A percentile compares a stretch with the other conserved stretches of the same genome.
Conservation (phyloP, 164 flowering plant genomes). For the Akebia trifoliata region DNA sequence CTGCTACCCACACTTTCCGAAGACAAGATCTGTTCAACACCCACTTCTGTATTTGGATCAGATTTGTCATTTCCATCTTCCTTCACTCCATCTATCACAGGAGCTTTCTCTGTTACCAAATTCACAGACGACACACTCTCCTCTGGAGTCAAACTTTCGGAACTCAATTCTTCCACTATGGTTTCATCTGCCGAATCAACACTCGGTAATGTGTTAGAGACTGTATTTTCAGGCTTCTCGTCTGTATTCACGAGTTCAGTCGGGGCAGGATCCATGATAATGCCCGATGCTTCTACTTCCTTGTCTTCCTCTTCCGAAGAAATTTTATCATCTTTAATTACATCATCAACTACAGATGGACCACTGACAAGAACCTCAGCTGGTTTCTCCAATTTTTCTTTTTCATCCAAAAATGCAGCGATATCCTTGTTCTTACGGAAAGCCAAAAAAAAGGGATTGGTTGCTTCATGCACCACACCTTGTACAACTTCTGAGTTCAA, state of each 20-base stretch:
- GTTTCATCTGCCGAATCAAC: constrained; percentile 15
- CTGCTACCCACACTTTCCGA: constrained; percentile 16
- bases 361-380: constrained; percentile 5
- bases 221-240: constrained; percentile 13
- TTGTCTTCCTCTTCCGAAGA: constrained; percentile 14
- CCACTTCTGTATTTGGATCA: constrained; percentile 17
- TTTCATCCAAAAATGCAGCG: constrained; percentile 71
- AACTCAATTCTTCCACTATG: constrained; percentile 19
- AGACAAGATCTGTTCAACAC: constrained; percentile 18
- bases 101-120: constrained; percentile 22
- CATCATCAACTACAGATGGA: constrained; percentile 22
- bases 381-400: constrained; percentile 35
- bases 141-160: constrained; percentile 20
- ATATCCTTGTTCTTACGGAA: constrained; percentile 76
- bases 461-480: constrained; percentile 59
- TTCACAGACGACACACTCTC: constrained; percentile 13
- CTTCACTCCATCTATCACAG: constrained; percentile 17
- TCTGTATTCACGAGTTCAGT: constrained; percentile 1
- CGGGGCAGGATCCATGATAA: constrained; percentile 3
- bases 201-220: constrained; percentile 16
- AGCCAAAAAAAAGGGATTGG: constrained; percentile 87
- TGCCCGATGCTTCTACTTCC: constrained; percentile 9
- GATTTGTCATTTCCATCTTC: constrained; percentile 16
- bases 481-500: constrained; percentile 29
- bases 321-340: constrained; percentile 19